These are phyloP conservation scores for Cryptosporidium ubiquitum DNA, from an alignment of 169 alveolate species.

Conservation along the genomic window DNA sequence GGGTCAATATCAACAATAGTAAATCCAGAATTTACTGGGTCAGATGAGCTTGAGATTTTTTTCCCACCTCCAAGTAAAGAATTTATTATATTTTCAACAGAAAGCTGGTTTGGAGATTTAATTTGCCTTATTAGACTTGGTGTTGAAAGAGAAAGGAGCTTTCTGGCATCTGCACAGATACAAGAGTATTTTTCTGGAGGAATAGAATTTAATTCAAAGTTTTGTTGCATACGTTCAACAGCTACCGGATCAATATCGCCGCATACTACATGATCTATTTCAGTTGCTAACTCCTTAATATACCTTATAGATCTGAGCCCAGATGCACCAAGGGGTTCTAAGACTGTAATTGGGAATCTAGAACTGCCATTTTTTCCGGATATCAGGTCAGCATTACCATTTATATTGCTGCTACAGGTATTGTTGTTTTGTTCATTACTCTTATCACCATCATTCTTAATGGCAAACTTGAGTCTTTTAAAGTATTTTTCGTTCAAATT, in stretches of 20 bases:
- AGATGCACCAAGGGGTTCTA: slow-evolving; percentile 89
- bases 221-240: slow-evolving; percentile 83
- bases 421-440: background rate
- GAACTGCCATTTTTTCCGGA: background rate
- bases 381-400: background rate
- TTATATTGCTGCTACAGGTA: background rate
- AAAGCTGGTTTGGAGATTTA: background rate
- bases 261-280: slow-evolving; percentile 81
- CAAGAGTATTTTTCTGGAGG: slow-evolving; percentile 74
- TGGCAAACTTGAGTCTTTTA: background rate
- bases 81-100: background rate
- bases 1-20: slow-evolving; percentile 95
- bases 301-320: slow-evolving; percentile 91
- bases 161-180: slow-evolving; percentile 76
- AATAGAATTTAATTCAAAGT: slow-evolving; percentile 84
- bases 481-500: background rate
- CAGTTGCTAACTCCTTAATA: slow-evolving; percentile 82
- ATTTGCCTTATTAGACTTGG: slow-evolving; percentile 49
- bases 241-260: slow-evolving; percentile 91
- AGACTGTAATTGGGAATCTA: slow-evolving; percentile 67
- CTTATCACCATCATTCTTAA: background rate
- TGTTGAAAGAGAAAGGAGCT: slow-evolving; percentile 65
- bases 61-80: slow-evolving; percentile 15
- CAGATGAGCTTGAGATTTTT: slow-evolving; percentile 80
- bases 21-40: slow-evolving; percentile 75